A percentile compares a stretch with the other conserved stretches of the same genome.
phyloP scores from a whole-genome alignment of 106 monocot genomes.

The Dendrobium nobile region DNA sequence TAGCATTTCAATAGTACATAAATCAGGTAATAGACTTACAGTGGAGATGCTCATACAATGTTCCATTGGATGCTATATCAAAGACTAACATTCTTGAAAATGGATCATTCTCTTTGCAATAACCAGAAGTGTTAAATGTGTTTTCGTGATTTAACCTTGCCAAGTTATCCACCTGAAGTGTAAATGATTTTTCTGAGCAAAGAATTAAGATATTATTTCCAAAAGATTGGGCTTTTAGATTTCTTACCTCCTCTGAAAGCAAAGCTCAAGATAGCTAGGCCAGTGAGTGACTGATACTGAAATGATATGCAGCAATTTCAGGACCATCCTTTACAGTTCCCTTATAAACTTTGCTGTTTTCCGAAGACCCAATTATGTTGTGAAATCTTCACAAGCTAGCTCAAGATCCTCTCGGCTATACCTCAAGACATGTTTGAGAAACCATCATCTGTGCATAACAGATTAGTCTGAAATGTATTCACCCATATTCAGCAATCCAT shows the following conservation, averaged over 20 bases:
- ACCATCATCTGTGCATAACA: constrained; percentile 32
- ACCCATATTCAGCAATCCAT: background rate
- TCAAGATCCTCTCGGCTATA: constrained; percentile 71
- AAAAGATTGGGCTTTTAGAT: background rate
- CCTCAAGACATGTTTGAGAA: constrained; percentile 51
- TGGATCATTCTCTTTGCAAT: constrained; percentile 74
- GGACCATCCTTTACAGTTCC: constrained; percentile 72
- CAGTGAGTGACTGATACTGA: constrained; percentile 47
- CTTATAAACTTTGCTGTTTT: constrained; percentile 66
- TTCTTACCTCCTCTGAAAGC: constrained; percentile 67
- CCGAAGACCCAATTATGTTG: constrained; percentile 87
- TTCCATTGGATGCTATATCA: constrained; percentile 95
- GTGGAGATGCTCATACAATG: constrained; percentile 85
- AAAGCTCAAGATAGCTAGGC: constrained; percentile 65
- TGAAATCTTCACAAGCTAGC: constrained; percentile 93
- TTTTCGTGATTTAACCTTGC: constrained; percentile 75
- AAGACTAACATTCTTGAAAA: constrained; percentile 93
- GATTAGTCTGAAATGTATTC: background rate
- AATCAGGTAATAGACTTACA: constrained; percentile 34
- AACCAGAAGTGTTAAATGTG: constrained; percentile 66
- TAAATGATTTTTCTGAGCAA: background rate
- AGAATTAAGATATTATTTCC: background rate
- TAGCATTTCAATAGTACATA: background rate
- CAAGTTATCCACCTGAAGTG: constrained; percentile 62
- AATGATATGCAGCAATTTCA: constrained; percentile 88